Base-by-base conservation (phyloP, 768 basidiomycete genomes). In the Aureoboletus auriporus region DNA sequence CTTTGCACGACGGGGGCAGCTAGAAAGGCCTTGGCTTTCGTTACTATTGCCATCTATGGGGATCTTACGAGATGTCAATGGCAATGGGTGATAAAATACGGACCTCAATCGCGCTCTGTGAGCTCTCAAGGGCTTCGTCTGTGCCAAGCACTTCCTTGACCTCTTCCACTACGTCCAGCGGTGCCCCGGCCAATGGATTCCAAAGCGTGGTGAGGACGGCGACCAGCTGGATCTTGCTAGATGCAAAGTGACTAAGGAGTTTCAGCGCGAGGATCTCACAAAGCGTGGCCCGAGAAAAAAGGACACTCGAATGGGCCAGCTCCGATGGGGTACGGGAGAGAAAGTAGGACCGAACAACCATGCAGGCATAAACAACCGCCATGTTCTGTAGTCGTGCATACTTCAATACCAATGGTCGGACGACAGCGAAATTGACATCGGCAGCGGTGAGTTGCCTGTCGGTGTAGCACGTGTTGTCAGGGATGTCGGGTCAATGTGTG, bases 241-340 rank as follows among this genome's bases (percentile, higher is more conserved):
- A 77, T 1, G 88, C 83, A 59, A 89, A 93, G 29, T 76, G 75
- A 17, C 77, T 80, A 10, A 93, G 74, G 20, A 94, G 78, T 60
- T 96, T 96, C 73, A 91, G 82, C 8, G 94, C 92, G 16, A 96
- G 67, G 13, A 96, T 79, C 63, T 96, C 92, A 67, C 91, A 94
- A 9, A 94, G 75, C 28, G 75, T 83, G 5, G 92, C 93, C 35
- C 86, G 73, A 9, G 82, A 70, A 44, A 72, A 66, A 72, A 88
- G 85, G 46, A 96, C 75, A 13, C 77, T 80, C 8, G 89, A 78
- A 68, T 84, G 85, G 12, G 89, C 89, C 39, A 96, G 74, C 57
- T 93, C 83, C 3, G 75, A 72, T 23, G 80, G 80, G 4, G 83
- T 77, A 41, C 82, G 76, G 9, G 79, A 72, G 14, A 90, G 73